These are phyloP conservation scores for Eucalyptus microcorys DNA, from an alignment of 345 rosid genomes.

Conservation along the genomic window DNA sequence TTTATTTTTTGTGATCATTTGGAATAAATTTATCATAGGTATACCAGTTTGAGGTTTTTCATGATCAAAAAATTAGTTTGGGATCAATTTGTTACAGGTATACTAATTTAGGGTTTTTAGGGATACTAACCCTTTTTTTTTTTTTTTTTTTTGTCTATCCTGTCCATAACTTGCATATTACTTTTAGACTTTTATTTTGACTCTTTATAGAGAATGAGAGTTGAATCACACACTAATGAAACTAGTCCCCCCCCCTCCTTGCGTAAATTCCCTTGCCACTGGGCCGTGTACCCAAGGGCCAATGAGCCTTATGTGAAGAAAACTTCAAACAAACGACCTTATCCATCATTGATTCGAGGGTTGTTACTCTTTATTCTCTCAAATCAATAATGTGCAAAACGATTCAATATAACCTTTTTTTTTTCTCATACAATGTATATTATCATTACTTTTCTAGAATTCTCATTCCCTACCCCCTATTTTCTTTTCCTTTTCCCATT, in stretches of 20 bases:
- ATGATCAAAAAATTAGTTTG: too few species aligned
- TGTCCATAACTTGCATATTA: too few species aligned
- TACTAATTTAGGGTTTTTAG: too few species aligned
- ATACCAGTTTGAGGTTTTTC: too few species aligned
- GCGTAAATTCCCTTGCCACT: not conserved
- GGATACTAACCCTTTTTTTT: not conserved
- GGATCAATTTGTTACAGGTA: rapidly evolving
- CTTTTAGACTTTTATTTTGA: too few species aligned
- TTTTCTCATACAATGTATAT: too few species aligned
- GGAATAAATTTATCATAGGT: rapidly evolving
- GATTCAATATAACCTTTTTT: not conserved
- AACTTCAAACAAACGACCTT: not conserved
- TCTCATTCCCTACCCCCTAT: not conserved
- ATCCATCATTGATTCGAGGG: not conserved
- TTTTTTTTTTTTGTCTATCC: too few species aligned
- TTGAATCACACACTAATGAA: not conserved
- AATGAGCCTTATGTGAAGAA: not conserved
- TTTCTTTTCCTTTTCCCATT: too few species aligned
- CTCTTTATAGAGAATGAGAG: too few species aligned
- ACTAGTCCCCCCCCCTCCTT: too few species aligned
- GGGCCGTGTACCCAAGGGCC: not conserved
- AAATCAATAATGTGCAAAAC: not conserved
- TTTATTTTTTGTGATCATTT: rapidly evolving
- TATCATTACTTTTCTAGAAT: not conserved
- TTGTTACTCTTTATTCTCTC: not conserved